Percentiles rank a stretch among this genome's conserved stretches.
Conservation (phyloP, 495 filamentous ascomycete genomes). For the Aspergillus wentii region DNA sequence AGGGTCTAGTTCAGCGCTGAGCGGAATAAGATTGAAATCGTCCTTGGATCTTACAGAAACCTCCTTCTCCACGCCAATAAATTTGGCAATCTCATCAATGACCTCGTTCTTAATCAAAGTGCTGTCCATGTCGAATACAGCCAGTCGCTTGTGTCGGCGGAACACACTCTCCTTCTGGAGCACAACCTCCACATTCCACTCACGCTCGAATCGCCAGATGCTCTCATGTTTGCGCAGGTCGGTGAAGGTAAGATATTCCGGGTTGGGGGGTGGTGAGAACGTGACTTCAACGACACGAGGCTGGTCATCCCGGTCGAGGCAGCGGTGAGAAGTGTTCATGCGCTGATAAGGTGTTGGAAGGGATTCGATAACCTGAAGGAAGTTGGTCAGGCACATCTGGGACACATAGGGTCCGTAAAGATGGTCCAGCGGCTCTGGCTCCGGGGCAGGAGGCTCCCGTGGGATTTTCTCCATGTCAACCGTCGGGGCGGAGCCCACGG, state of each 20-base stretch:
- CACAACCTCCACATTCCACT: slow-evolving; percentile 82
- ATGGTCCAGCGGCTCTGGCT: slow-evolving; percentile 65
- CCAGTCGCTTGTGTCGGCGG: slow-evolving; percentile 71
- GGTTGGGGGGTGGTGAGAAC: slow-evolving; percentile 61
- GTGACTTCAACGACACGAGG: slow-evolving; percentile 68
- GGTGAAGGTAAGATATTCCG: slow-evolving; percentile 60
- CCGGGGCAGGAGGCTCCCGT: slow-evolving; percentile 61
- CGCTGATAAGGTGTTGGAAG: slow-evolving; percentile 58
- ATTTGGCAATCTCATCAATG: slow-evolving; percentile 86
- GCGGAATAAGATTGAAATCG: slow-evolving; percentile 21
- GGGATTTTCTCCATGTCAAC: slow-evolving; percentile 65
- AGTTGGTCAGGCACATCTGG: slow-evolving; percentile 75
- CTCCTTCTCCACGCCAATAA: slow-evolving; percentile 65
- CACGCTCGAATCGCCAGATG: slow-evolving; percentile 74
- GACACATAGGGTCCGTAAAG: slow-evolving; percentile 74
- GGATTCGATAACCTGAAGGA: slow-evolving; percentile 69
- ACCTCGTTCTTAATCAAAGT: slow-evolving; percentile 95
- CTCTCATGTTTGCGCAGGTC: slow-evolving; percentile 74
- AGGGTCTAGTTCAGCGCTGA: slow-evolving; percentile 6
- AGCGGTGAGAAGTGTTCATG: slow-evolving; percentile 63
- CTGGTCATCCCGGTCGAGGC: slow-evolving; percentile 56
- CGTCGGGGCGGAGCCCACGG: slow-evolving; percentile 56
- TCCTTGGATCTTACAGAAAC: slow-evolving; percentile 46
- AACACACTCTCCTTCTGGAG: slow-evolving; percentile 68
- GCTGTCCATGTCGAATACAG: slow-evolving; percentile 96